Evolutionary conservation across 2,329 filamentous ascomycete species (phyloP).

Genomic region (Nemania sp.): DNA sequence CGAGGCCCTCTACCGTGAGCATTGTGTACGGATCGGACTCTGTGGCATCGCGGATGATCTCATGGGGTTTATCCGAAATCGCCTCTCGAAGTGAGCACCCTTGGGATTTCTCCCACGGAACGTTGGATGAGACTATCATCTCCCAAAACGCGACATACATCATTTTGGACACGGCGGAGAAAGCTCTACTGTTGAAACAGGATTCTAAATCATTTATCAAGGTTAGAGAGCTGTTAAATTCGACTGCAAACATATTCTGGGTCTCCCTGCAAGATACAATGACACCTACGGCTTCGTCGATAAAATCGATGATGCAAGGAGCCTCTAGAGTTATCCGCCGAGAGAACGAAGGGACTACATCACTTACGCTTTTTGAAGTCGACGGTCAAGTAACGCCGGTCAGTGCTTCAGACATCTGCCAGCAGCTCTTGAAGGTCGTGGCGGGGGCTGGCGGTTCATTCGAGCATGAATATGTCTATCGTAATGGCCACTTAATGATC

Average conservation of each 20-base stretch:
- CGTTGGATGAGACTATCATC: neutral
- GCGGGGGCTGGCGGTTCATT: neutral
- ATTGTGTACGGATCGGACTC: conserved; percentile 5
- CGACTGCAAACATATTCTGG: conserved; percentile 13
- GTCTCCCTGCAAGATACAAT: conserved; percentile 15
- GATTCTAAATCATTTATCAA: neutral
- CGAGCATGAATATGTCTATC: conserved; percentile 14
- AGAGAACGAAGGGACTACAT: conserved; percentile 16
- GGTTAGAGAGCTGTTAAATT: conserved; percentile 8
- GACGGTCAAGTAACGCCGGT: conserved; percentile 5
- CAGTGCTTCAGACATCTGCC: conserved; percentile 11
- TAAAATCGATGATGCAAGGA: conserved; percentile 17
- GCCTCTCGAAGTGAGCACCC: neutral
- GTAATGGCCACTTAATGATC: conserved; percentile 10
- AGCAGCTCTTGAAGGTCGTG: conserved; percentile 7
- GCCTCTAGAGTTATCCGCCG: conserved; percentile 16
- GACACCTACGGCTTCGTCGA: conserved; percentile 2
- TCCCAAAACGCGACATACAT: conserved; percentile 11
- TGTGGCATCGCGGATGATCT: neutral
- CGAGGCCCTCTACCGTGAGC: neutral
- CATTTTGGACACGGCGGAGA: conserved; percentile 11
- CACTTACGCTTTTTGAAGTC: conserved; percentile 8
- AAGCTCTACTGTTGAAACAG: conserved; percentile 5
- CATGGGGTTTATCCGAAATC: neutral
- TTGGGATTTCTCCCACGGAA: neutral